phyloP scores from a whole-genome alignment of 2,329 filamentous ascomycete genomes.

The Penicillium janthinellum region DNA sequence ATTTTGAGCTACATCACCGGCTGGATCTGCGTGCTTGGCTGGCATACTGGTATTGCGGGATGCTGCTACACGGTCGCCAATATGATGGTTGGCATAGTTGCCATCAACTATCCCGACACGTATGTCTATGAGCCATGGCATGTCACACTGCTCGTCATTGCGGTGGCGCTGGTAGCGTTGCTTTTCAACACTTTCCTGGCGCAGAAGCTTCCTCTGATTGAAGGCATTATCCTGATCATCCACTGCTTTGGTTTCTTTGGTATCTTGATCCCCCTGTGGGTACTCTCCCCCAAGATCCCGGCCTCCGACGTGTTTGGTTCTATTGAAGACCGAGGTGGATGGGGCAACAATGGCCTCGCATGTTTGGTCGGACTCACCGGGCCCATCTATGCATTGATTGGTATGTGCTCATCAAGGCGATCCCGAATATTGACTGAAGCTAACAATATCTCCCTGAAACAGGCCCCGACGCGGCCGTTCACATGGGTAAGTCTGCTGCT shows the following conservation, averaged over 20 bases:
- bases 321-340: slow-evolving; percentile 47
- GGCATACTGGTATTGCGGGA: slow-evolving; percentile 35
- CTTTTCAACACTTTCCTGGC: slow-evolving; percentile 48
- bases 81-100: slow-evolving; percentile 1
- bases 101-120: not conserved
- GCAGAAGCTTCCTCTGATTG: slow-evolving; percentile 42
- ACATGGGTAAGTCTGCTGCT: slow-evolving; percentile 45
- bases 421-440: not conserved
- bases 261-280: slow-evolving; percentile 48
- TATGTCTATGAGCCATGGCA: slow-evolving; percentile 45
- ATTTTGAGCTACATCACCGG: slow-evolving; percentile 51
- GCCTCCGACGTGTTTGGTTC: slow-evolving; percentile 43
- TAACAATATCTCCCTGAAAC: slow-evolving; percentile 12
- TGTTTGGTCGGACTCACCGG: slow-evolving; percentile 45
- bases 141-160: slow-evolving; percentile 47
- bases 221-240: slow-evolving; percentile 45
- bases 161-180: slow-evolving; percentile 42
- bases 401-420: not conserved
- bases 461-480: slow-evolving; percentile 48
- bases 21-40: slow-evolving; percentile 49
- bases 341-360: slow-evolving; percentile 41
- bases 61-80: slow-evolving; percentile 4
- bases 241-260: slow-evolving; percentile 48
- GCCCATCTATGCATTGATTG: slow-evolving; percentile 30
- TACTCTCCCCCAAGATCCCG: slow-evolving; percentile 43